These are phyloP conservation scores for Fusarium tupiense DNA, from an alignment of 2,329 filamentous ascomycete species.

Conservation along the genomic window DNA sequence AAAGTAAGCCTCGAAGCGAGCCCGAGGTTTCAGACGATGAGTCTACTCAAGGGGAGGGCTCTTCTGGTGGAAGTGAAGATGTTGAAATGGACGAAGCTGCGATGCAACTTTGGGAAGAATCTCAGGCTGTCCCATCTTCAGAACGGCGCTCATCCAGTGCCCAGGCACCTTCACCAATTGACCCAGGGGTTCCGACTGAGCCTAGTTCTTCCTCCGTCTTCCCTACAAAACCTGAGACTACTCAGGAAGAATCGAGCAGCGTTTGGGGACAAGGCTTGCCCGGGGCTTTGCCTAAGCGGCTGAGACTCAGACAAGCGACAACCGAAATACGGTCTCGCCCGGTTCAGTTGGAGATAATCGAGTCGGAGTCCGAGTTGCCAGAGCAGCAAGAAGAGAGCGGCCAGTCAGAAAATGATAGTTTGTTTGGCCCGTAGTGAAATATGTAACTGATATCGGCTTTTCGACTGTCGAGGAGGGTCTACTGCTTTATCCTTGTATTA, in stretches of 20 bases:
- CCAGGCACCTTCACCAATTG: slow-evolving; percentile 1
- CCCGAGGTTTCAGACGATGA: background rate
- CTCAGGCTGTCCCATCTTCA: background rate
- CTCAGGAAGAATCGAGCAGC: background rate
- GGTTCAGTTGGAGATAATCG: background rate
- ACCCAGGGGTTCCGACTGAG: background rate
- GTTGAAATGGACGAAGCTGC: slow-evolving; percentile 7
- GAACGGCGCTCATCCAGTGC: background rate
- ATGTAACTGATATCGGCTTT: background rate
- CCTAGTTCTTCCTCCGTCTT: background rate
- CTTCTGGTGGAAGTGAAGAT: background rate
- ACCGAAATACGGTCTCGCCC: background rate
- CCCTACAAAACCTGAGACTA: too few species aligned
- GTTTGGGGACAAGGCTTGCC: background rate
- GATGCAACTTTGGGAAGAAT: background rate
- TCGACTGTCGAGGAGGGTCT: background rate
- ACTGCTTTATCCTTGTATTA: background rate
- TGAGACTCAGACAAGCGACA: background rate
- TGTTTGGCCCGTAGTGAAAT: background rate
- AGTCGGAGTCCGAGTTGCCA: background rate
- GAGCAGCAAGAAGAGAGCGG: background rate
- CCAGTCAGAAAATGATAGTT: background rate
- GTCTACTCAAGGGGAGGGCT: background rate
- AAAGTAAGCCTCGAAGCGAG: slow-evolving; percentile 23
- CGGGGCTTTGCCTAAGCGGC: background rate